A percentile compares a stretch with the other conserved stretches of the same genome.
Evolutionary conservation across 192 early-diverging fungal species (phyloP).

Genomic region (Allomyces arbusculus): DNA sequence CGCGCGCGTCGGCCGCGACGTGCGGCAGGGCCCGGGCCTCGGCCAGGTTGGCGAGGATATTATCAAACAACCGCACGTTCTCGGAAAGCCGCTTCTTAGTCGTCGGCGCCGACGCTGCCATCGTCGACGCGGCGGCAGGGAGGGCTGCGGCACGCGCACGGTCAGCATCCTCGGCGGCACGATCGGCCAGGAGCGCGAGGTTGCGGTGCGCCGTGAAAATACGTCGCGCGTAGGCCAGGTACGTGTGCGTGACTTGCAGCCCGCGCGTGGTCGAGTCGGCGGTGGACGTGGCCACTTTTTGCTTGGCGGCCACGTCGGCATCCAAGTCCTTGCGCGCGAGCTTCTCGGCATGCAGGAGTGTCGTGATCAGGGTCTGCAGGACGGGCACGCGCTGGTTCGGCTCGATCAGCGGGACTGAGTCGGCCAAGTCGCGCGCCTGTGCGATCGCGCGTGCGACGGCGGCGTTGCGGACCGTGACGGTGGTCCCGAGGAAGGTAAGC

Average conservation of each 20-base stretch:
- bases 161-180: too few species aligned
- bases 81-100: background rate
- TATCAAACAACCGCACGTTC: background rate
- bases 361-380: background rate
- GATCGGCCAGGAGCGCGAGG: too few species aligned
- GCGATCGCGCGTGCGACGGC: background rate
- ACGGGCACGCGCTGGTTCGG: background rate
- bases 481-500: too few species aligned
- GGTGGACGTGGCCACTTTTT: too few species aligned
- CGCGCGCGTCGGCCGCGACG: background rate
- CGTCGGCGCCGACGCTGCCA: background rate
- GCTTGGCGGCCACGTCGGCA: background rate
- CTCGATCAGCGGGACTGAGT: background rate
- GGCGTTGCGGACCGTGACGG: background rate
- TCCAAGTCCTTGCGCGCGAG: background rate
- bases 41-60: constrained; percentile 20
- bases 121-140: background rate
- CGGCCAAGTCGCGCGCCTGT: background rate
- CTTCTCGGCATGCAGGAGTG: background rate
- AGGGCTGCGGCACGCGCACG: too few species aligned
- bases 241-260: too few species aligned
- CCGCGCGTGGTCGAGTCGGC: too few species aligned
- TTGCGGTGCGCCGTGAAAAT: too few species aligned
- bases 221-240: too few species aligned
- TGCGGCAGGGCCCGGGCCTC: constrained; percentile 43